Evolutionary conservation across 768 basidiomycete genomes (phyloP), one percentile per base, ranked within the genome.

Genomic region (Mrakia frigida): DNA sequence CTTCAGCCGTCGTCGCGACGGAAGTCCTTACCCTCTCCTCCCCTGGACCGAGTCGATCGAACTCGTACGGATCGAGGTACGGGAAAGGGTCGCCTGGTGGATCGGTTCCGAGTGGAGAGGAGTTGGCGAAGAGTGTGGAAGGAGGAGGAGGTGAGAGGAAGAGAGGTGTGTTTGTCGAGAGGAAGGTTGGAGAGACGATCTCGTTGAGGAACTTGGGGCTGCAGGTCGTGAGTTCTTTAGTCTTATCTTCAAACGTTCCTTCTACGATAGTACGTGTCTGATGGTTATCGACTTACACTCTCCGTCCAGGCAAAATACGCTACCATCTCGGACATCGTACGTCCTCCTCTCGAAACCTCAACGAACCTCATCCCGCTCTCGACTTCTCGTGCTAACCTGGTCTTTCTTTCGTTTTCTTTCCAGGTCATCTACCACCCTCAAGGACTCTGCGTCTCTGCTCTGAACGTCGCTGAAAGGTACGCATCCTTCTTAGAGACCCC

Each of bases 261-360:
- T 43, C 23, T 11, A 11, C 31, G n/a, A 16, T 50, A 6, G n/a
- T 23, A 0, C 13, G 4, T 3, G 9, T 41, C 39, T 52, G 35
- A 39, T 25, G 23, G n/a, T n/a, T n/a, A n/a, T n/a, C n/a, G n/a
- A 46, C 69, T 11, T 6, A 11, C 16, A 11, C 69, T 1, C 21
- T 73, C 21, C 3, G 39, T 11, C 33, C 68, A 92, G 92, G 89
- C 91, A 61, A 91, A 94, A 75, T 93, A 92, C 80, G 90, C 90
- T 1, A 90, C 92, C 10, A 85, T 96, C n/a, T 93, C 92, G 63
- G 94, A 96, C 80, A 89, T 96, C 52, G 90, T 76, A 14, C 46
- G 74, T 74, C 33, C 6, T 33, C 21, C 74, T 28, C 61, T 63
- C 46, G 25, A 11, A 41, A 6, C 46, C 21, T 28, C 39, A 14